Base-by-base conservation (phyloP, 306 rosid genomes). In the Echinosophora koreensis region DNA sequence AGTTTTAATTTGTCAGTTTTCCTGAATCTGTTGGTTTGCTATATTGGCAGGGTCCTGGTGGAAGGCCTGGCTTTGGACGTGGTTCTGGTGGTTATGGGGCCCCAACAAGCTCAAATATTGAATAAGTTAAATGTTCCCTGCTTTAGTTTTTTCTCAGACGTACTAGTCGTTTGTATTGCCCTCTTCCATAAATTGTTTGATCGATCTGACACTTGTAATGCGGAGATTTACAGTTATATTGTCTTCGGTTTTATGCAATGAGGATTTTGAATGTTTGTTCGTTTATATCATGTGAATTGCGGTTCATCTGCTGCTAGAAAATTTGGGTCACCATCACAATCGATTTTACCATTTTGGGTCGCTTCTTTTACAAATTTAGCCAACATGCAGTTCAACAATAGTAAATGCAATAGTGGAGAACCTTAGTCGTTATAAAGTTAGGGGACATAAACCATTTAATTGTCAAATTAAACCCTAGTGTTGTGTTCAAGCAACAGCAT, bases 51-150 rank as follows among this genome's bases (percentile, higher is more conserved):
- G 90, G 89, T 66, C 35, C 91, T 63, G 86, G 93, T 8, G 96
- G 91, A 77, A 87, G 91, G 60, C 73, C 93, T 41, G 93, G 93
- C 55, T 90, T 90, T 52, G 93, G 96, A 12, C 96, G 96, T 54
- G 93, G 96, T 52, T 84, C 91, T 52, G 91, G 96, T 35, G 82
- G 91, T 42, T 85, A 41, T 22, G 89, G 84, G 13, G 86, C 80
- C 0, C 89, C 84, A 55, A 78, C 92, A 12, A 87, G 91, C 51
- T 93, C 95, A 27, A 77, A 84, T 60, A 82, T 46, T 22, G 37
- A 87, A 4, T 88, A 67, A 87, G 49, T 10, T 60, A 66, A 41
- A 28, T 54, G 70, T 1, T 56, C 41, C 74, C 38, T 34, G 49
- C 62, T 54, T 5, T 11, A 52, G 38, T 13, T 50, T 67, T 12